Base-by-base conservation (phyloP, 2,329 filamentous ascomycete species). In the Bipolaris oryzae region DNA sequence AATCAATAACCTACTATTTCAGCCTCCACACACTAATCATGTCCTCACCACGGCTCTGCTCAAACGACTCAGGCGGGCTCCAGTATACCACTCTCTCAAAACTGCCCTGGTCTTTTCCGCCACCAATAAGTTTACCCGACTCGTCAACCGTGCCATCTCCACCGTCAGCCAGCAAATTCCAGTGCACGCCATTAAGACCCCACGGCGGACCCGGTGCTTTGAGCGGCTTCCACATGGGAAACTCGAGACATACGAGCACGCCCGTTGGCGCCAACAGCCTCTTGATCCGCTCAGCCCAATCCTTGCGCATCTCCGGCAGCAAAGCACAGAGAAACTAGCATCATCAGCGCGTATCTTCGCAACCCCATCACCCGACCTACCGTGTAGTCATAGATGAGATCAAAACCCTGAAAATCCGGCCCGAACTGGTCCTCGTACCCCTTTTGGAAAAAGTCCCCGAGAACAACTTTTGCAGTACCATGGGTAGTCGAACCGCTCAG, bases 201-300 rank as follows among this genome's bases (percentile, higher is more conserved):
- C 85, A 92, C 1, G 91, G 90, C n/a, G 91, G 90, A 0, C 91
- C 90, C 5, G 81, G 80, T 18, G 82, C 79, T 16, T 79, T 80
- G 23, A 88, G 82, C 39, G 84, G 80, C 73, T 92, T 93, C 61
- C 84, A 82, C 2, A 87, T 85, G 10, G 91, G 91, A 73, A 88
- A 95, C 73, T 95, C 90, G 51, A 95, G 81, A 74, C 84, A 87
- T 35, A 87, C 77, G 44, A 87, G 75, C 49, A 79, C 78, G 3
- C 83, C 83, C 2, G 72, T 74, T 10, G 79, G 77, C 23, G 80
- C 74, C 7, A 87, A 77, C 7, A 87, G 76, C 52, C 82, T 77
- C 15, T 79, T 79, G 73, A 85, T 82, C 20, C 83, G 77, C 20
- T 78, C 74, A 5, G 84, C 80, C 85, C 85, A 87, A 33, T 75